Conservation (phyloP, 2,329 filamentous ascomycete genomes). For the Dothiorella sarmentorum region DNA sequence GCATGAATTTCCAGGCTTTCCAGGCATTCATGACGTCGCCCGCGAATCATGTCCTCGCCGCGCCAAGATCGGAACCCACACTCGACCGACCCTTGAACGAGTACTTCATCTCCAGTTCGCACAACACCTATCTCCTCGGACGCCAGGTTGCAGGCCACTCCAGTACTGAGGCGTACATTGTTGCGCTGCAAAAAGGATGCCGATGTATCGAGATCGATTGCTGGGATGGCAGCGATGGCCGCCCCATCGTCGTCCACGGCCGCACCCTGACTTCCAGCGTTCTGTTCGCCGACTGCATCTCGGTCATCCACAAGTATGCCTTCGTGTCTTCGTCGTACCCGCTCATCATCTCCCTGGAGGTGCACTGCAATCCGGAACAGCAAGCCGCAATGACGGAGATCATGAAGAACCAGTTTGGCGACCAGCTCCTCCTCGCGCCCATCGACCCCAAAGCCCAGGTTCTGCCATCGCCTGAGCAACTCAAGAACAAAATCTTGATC, state of each 20-base stretch:
- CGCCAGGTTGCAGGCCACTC: constrained; percentile 86
- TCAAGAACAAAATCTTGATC: constrained; percentile 80
- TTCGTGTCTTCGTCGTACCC: constrained; percentile 86
- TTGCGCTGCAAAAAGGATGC: constrained; percentile 80
- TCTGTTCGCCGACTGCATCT: constrained; percentile 86
- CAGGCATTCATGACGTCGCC: constrained; percentile 50
- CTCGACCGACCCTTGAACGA: constrained; percentile 88
- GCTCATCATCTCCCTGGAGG: constrained; percentile 90
- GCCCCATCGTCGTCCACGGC: constrained; percentile 88
- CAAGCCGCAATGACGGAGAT: constrained; percentile 86
- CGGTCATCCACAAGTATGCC: constrained; percentile 90
- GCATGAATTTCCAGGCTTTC: constrained; percentile 77
- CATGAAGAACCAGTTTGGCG: constrained; percentile 79
- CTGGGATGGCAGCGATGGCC: constrained; percentile 88
- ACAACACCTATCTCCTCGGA: constrained; percentile 95
- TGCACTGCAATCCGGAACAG: constrained; percentile 82
- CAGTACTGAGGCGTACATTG: constrained; percentile 92
- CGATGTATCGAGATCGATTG: constrained; percentile 97
- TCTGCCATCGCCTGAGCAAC: constrained; percentile 80
- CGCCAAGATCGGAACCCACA: constrained; percentile 57
- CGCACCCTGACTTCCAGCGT: constrained; percentile 85
- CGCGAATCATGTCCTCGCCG: constrained; percentile 64
- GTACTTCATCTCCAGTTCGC: constrained; percentile 97
- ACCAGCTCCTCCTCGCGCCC: constrained; percentile 73
- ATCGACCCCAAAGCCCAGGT: constrained; percentile 64